Percentiles rank a stretch among this genome's conserved stretches.
These are phyloP conservation scores for Pseudohalonectria lignicola DNA, from an alignment of 2,329 filamentous ascomycete species.

Conservation along the genomic window DNA sequence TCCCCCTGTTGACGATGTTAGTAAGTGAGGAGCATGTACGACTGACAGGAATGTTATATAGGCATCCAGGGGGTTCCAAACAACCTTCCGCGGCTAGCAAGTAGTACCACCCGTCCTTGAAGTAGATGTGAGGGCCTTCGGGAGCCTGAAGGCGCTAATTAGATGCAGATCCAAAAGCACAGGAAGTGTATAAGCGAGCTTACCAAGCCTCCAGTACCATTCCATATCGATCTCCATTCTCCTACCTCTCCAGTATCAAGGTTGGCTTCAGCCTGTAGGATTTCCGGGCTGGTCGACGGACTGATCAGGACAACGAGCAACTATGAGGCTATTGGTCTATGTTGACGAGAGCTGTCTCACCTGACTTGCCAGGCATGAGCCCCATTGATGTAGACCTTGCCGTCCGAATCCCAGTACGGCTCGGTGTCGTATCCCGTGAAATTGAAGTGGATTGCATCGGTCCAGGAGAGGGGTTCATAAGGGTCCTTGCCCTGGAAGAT, in stretches of 20 bases:
- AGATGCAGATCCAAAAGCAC: too few species aligned
- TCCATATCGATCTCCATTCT: conserved; percentile 30
- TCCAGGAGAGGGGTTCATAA: conserved; percentile 31
- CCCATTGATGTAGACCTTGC: conserved; percentile 36
- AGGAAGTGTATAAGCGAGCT: too few species aligned
- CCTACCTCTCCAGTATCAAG: conserved; percentile 27
- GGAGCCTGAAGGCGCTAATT: conserved; percentile 17
- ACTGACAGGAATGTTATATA: neutral
- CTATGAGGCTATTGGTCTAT: neutral
- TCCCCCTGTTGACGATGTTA: conserved; percentile 19
- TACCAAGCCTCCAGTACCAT: conserved; percentile 29
- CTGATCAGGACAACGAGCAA: neutral
- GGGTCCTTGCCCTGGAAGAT: conserved; percentile 32
- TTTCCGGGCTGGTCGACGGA: conserved; percentile 25
- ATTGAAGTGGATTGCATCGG: conserved; percentile 33
- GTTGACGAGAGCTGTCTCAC: too few species aligned
- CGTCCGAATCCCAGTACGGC: conserved; percentile 45
- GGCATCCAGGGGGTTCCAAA: neutral
- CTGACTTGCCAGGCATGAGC: conserved; percentile 23
- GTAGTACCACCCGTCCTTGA: conserved; percentile 39
- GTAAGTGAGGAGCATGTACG: neutral
- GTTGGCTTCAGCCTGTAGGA: conserved; percentile 25
- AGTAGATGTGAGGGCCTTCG: conserved; percentile 44
- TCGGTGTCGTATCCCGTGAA: conserved; percentile 42
- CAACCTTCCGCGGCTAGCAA: conserved; percentile 39